Percentiles rank a stretch among this genome's conserved stretches.
Conservation (phyloP, 1,139 yeast genomes). For the Suhomyces yuchorum region DNA sequence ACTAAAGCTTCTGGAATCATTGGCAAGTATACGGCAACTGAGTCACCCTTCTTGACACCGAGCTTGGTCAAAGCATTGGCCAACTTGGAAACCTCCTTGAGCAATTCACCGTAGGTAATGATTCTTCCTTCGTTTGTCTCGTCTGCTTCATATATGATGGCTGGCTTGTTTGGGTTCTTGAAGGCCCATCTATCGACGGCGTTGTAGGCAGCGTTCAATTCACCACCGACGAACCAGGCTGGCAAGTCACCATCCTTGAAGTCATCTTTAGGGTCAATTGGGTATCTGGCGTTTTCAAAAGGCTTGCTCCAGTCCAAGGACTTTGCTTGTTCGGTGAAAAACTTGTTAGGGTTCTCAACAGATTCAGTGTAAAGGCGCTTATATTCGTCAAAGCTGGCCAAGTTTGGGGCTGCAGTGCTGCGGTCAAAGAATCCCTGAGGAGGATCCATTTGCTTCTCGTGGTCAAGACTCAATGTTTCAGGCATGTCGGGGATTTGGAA, state of each 20-base stretch:
- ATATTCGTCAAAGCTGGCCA: conserved; percentile 58
- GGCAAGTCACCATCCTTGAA: conserved; percentile 68
- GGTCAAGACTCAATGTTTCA: conserved; percentile 38
- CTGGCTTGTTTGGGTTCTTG: conserved; percentile 67
- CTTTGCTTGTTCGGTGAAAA: conserved; percentile 67
- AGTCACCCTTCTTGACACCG: conserved; percentile 80
- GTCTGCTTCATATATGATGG: conserved; percentile 81
- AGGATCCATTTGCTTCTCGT: conserved; percentile 47
- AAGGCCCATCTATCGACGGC: conserved; percentile 82
- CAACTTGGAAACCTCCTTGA: conserved; percentile 67
- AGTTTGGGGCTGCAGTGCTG: conserved; percentile 48
- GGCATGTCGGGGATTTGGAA: conserved; percentile 11
- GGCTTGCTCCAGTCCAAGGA: conserved; percentile 64
- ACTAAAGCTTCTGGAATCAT: conserved; percentile 84
- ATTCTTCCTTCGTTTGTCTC: conserved; percentile 66
- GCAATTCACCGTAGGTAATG: conserved; percentile 70
- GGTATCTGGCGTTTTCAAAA: conserved; percentile 60
- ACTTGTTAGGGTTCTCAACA: conserved; percentile 62
- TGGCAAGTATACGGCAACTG: conserved; percentile 83
- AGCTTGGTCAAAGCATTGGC: conserved; percentile 66
- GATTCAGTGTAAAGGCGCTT: conserved; percentile 63
- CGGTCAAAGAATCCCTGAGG: conserved; percentile 61
- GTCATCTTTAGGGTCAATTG: conserved; percentile 50
- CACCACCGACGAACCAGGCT: conserved; percentile 79
- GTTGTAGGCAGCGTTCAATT: conserved; percentile 75